phyloP scores from a whole-genome alignment of 140 eudicot species.

The Oenanthe javanica region DNA sequence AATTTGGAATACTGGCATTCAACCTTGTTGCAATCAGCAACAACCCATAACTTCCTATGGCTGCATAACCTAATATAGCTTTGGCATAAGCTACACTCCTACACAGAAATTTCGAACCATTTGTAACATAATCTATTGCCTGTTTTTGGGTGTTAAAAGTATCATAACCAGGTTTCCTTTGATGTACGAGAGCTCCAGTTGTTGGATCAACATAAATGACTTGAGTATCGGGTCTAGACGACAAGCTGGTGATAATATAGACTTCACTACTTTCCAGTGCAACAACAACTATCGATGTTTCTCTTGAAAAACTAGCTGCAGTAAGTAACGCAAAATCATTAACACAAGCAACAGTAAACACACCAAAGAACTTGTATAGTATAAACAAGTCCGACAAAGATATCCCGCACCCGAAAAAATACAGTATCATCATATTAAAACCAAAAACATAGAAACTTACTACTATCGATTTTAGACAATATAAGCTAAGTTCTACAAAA shows the following conservation, averaged over 20 bases:
- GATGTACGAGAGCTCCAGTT: constrained; percentile 65
- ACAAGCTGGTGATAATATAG: constrained; percentile 61
- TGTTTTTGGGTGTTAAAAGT: constrained; percentile 63
- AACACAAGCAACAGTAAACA: not conserved
- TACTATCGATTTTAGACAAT: no score
- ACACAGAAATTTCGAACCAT: constrained; percentile 65
- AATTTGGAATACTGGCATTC: constrained; percentile 56
- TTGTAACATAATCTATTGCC: constrained; percentile 69
- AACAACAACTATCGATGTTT: constrained; percentile 68
- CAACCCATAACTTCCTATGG: constrained; percentile 62
- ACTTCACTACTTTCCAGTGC: constrained; percentile 61
- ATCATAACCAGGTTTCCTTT: constrained; percentile 51
- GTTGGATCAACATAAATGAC: constrained; percentile 89
- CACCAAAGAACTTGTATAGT: not conserved
- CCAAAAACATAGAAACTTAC: no score
- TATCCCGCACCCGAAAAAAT: not conserved
- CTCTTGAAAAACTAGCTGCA: constrained; percentile 43
- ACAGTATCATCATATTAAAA: no score
- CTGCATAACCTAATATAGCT: constrained; percentile 88
- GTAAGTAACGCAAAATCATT: not conserved
- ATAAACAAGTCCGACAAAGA: not conserved
- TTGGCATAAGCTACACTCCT: constrained; percentile 56
- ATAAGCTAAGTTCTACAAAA: not conserved
- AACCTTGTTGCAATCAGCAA: constrained; percentile 85
- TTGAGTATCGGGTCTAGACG: constrained; percentile 61